Percentiles rank a stretch among this genome's conserved stretches.
These are phyloP conservation scores for Backusella parvicylindrica DNA, from an alignment of 192 early-diverging fungal species.

Conservation along the genomic window DNA sequence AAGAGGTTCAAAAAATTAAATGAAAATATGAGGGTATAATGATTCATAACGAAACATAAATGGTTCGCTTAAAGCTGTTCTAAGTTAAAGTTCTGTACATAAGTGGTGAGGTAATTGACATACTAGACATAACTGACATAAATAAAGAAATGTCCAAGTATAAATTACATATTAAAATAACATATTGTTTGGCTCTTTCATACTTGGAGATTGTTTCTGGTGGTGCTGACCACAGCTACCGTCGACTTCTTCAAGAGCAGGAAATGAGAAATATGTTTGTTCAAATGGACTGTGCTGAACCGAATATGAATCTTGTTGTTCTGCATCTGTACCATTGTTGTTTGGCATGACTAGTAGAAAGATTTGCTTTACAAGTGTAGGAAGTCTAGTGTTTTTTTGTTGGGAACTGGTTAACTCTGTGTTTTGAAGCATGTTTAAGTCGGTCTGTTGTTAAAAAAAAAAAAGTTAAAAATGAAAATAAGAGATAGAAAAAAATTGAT, in stretches of 20 bases:
- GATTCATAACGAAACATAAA: background rate
- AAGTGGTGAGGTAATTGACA: background rate
- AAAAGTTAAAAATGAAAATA: background rate
- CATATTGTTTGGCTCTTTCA: background rate
- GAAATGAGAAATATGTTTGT: constrained; percentile 13
- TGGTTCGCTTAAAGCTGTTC: background rate
- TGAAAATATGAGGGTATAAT: background rate
- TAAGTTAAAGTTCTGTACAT: background rate
- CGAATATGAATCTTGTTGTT: background rate
- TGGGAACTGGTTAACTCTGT: background rate
- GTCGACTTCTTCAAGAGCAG: constrained; percentile 6
- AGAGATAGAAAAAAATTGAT: background rate
- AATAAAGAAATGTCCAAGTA: background rate
- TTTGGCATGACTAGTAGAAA: constrained; percentile 10
- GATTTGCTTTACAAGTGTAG: constrained; percentile 11
- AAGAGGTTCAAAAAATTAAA: too few species aligned
- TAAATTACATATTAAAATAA: background rate
- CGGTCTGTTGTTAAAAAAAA: background rate
- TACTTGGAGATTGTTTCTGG: background rate
- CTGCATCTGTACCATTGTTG: background rate
- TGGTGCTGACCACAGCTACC: constrained; percentile 3
- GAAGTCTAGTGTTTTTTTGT: constrained; percentile 9
- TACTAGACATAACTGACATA: background rate
- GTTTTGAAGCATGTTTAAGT: background rate
- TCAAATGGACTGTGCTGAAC: constrained; percentile 3